These are phyloP conservation scores for Claviceps citrina DNA, from an alignment of 2,329 filamentous ascomycete genomes.

Conservation along the genomic window DNA sequence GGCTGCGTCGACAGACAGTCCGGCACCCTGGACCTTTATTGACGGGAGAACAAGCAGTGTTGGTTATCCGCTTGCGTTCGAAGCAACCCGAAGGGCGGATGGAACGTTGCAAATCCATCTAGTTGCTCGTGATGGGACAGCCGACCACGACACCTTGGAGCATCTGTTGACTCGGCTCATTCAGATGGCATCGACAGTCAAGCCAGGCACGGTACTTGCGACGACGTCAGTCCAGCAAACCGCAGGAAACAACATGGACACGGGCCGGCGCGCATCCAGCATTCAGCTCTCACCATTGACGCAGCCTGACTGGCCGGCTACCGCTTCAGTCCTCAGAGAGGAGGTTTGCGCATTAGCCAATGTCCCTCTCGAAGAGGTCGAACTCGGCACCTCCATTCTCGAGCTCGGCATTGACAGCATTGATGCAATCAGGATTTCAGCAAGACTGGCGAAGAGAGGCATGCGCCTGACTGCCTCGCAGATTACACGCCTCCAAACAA, in stretches of 20 bases:
- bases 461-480: constrained; percentile 53
- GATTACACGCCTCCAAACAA: constrained; percentile 59
- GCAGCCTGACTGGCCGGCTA: constrained; percentile 8
- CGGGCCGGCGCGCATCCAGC: no score
- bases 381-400: constrained; percentile 50
- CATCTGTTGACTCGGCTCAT: constrained; percentile 27
- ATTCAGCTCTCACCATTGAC: not conserved
- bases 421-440: constrained; percentile 71
- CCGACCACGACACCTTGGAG: constrained; percentile 16
- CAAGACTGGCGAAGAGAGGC: constrained; percentile 46
- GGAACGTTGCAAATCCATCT: constrained; percentile 40
- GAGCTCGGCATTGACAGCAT: constrained; percentile 85
- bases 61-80: constrained; percentile 67
- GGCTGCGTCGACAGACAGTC: constrained; percentile 11
- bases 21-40: constrained; percentile 37
- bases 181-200: constrained; percentile 7
- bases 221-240: not conserved
- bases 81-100: constrained; percentile 41
- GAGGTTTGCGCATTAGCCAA: constrained; percentile 50
- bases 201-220: constrained; percentile 5
- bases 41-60: constrained; percentile 30
- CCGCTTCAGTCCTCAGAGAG: constrained; percentile 37
- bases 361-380: constrained; percentile 33
- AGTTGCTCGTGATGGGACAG: constrained; percentile 35
- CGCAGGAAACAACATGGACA: not conserved